Base-by-base conservation (phyloP, 805 yeast species). In the Barnettozyma wickerhamii region DNA sequence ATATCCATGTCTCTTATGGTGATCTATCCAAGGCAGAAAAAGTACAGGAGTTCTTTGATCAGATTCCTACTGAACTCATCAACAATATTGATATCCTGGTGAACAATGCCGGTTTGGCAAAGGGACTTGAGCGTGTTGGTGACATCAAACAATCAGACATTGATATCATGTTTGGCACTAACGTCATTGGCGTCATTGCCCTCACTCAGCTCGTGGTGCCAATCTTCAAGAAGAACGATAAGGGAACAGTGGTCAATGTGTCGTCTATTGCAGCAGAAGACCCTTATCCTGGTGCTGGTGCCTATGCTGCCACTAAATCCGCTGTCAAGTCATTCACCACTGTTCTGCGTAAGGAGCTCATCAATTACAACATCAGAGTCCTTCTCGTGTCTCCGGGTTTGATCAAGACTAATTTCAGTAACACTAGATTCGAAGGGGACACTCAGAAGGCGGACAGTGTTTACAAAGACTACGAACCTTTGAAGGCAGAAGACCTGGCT, bases 231-330 rank as follows among this genome's bases (percentile, higher is more conserved):
- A 69, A 71, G 43, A 79, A 81, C 50, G 77, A 84, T 56, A 56
- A 66, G 10, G 89, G 89, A 48, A 87, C 81, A 49, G 79, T 82
- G 44, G 79, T 81, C 42, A 81, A 81, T 52, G 56, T 82, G 42
- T 88, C 89, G 3, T 81, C 89, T 4, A 74, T 81, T 51, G 89
- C 89, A 13, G 89, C 85, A 23, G 76, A 84, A 63, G 86, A 81
- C 47, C 79, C 88, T 12, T 81, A 83, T 37, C 58, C 58, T 24
- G 58, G 58, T 17, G 89, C 89, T 39, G 75, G 84, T 31, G 79
- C 82, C 43, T 83, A 83, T 59, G 81, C 88, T 65, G 81, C 89
- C 7, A 69, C 84, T 15, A 83, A 83, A 56, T 80, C 84, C 27
- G 82, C 85, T 10, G 77, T 82, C n/a, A 76, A 77, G 59, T 79